Evolutionary conservation across 495 filamentous ascomycete genomes (phyloP).

Genomic region (Talaromyces stipitatus): DNA sequence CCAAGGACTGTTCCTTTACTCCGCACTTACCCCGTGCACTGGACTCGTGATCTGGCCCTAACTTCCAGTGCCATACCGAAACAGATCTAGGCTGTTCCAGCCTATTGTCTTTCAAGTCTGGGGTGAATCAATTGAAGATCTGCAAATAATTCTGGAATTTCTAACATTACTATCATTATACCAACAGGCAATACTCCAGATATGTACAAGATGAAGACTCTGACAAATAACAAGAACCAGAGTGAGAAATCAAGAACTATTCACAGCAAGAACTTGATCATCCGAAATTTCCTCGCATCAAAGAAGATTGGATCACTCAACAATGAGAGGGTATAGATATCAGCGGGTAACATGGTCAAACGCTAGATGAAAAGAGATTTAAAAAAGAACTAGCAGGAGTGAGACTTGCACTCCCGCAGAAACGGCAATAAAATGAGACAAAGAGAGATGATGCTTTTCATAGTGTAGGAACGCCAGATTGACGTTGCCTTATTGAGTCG

Average conservation of each 20-base stretch:
- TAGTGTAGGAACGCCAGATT: slow-evolving; percentile 28
- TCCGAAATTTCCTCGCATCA: not conserved
- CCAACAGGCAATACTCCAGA: slow-evolving; percentile 1
- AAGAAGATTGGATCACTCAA: not conserved
- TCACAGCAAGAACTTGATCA: not conserved
- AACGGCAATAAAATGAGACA: not conserved
- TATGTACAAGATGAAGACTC: slow-evolving; percentile 5
- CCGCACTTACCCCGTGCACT: not conserved
- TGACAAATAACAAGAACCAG: not conserved
- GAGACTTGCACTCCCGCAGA: not conserved
- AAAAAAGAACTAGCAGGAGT: not conserved
- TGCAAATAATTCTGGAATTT: no score
- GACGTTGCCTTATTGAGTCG: slow-evolving; percentile 40
- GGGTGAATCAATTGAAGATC: no score
- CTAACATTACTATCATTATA: slow-evolving; percentile 8
- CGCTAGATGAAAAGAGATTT: slow-evolving; percentile 2
- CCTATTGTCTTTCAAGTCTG: no score
- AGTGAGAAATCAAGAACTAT: not conserved
- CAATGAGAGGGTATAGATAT: slow-evolving; percentile 6
- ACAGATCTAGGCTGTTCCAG: no score
- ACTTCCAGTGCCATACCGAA: no score
- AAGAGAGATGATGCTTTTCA: slow-evolving; percentile 18
- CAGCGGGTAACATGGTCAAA: not conserved
- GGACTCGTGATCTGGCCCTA: not conserved
- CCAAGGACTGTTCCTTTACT: not conserved